phyloP scores from a whole-genome alignment of 2,329 filamentous ascomycete species.

The Pestalotiopsis fici region DNA sequence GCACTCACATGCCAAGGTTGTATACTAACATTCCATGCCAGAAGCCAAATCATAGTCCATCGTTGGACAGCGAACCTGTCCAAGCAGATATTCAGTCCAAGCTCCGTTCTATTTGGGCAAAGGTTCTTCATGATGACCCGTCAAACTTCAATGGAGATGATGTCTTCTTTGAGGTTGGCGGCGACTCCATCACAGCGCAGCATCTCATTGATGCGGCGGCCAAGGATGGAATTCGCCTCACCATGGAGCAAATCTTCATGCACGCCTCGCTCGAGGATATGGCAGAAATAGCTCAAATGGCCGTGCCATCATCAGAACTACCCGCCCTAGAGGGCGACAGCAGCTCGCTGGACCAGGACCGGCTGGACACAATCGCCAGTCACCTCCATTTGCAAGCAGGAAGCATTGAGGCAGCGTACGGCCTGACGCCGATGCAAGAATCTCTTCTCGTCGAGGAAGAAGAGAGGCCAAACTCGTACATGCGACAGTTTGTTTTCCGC shows the following conservation, averaged over 20 bases:
- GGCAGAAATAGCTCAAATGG: too few relatives aligned
- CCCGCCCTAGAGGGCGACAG: too few relatives aligned
- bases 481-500: background rate
- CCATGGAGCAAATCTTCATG: conserved; percentile 54
- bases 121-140: background rate
- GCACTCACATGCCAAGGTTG: too few relatives aligned
- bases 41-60: too few relatives aligned
- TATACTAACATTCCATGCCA: too few relatives aligned
- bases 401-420: background rate
- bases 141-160: background rate
- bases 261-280: background rate
- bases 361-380: background rate
- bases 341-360: too few relatives aligned
- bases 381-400: too few relatives aligned
- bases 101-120: too few relatives aligned
- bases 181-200: conserved; percentile 79
- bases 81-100: too few relatives aligned
- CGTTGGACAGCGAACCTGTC: too few relatives aligned
- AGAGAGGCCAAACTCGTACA: background rate
- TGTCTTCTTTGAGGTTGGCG: conserved; percentile 76
- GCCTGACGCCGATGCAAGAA: background rate
- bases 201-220: conserved; percentile 73
- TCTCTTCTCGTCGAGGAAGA: background rate
- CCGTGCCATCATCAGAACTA: too few relatives aligned
- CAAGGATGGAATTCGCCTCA: conserved; percentile 51